phyloP scores from a whole-genome alignment of 2,329 filamentous ascomycete species.

The Hypomyces perniciosus region DNA sequence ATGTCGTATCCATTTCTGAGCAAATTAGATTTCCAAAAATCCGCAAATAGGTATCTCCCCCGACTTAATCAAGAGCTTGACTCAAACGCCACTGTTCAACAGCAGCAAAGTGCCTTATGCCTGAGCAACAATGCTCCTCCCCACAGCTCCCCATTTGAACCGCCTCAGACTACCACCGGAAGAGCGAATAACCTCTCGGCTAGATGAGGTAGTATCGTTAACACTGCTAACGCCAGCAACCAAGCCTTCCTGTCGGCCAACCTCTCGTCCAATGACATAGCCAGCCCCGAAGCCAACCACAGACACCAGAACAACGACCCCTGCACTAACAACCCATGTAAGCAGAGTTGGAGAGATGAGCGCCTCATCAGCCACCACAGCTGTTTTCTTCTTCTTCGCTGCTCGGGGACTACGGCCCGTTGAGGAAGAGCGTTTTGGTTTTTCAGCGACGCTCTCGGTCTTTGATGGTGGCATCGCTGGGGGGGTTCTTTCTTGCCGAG shows the following conservation, averaged over 20 bases:
- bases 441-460: slow-evolving; percentile 30
- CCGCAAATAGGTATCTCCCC: too few species aligned
- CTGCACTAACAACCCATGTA: slow-evolving; percentile 60
- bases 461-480: slow-evolving; percentile 25
- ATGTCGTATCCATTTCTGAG: slow-evolving; percentile 6
- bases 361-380: slow-evolving; percentile 29
- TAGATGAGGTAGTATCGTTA: slow-evolving; percentile 44
- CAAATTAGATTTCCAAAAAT: too few species aligned
- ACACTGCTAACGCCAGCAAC: slow-evolving; percentile 35
- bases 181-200: slow-evolving; percentile 47
- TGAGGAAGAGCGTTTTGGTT: slow-evolving; percentile 44
- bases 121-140: slow-evolving; percentile 44
- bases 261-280: slow-evolving; percentile 61
- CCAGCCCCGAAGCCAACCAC: slow-evolving; percentile 65
- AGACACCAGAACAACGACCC: slow-evolving; percentile 61
- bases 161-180: slow-evolving; percentile 46
- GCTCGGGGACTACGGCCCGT: slow-evolving; percentile 38
- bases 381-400: slow-evolving; percentile 53
- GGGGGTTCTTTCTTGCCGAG: slow-evolving; percentile 24
- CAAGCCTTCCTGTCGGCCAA: slow-evolving; percentile 55
- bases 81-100: not conserved
- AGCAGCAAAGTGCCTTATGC: slow-evolving; percentile 11
- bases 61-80: slow-evolving; percentile 1
- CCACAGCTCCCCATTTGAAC: slow-evolving; percentile 50
- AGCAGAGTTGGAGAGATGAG: slow-evolving; percentile 54